Conservation (phyloP, 1,284 basidiomycete genomes). For the Schizophyllum amplum region DNA sequence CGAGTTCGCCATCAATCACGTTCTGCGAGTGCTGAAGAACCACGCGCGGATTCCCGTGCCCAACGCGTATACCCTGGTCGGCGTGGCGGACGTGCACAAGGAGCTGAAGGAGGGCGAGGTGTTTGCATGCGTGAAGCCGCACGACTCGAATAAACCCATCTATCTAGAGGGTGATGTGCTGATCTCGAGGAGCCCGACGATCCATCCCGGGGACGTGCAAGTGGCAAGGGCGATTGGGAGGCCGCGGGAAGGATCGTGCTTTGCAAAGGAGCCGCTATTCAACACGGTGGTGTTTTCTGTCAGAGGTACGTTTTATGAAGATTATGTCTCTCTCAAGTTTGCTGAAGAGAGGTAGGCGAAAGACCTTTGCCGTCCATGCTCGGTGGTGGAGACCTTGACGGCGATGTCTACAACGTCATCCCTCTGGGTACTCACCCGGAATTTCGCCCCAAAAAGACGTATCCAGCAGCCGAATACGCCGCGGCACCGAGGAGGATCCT, state of each 20-base stretch:
- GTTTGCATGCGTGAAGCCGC: conserved; percentile 45
- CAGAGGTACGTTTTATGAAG: conserved; percentile 51
- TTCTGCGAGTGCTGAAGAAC: conserved; percentile 60
- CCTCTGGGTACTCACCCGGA: conserved; percentile 29
- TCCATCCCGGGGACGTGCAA: conserved; percentile 64
- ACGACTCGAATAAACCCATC: conserved; percentile 23
- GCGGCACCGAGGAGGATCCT: conserved; percentile 40
- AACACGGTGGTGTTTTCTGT: neutral
- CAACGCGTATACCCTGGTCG: conserved; percentile 55
- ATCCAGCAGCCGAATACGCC: conserved; percentile 43
- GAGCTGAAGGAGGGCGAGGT: conserved; percentile 44
- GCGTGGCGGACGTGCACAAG: conserved; percentile 54
- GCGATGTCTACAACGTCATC: conserved; percentile 51
- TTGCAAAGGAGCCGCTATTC: conserved; percentile 37
- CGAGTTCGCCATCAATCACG: conserved; percentile 46
- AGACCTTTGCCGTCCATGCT: conserved; percentile 53
- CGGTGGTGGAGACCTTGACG: conserved; percentile 57
- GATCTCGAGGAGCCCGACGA: conserved; percentile 56
- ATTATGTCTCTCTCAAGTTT: conserved; percentile 21
- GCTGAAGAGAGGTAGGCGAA: conserved; percentile 27
- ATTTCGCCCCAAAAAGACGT: conserved; percentile 24
- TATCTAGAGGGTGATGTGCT: conserved; percentile 50
- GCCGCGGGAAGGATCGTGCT: conserved; percentile 45
- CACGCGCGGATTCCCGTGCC: conserved; percentile 61
- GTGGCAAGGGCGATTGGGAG: conserved; percentile 49